Evolutionary conservation across 2,329 filamentous ascomycete species (phyloP).

Genomic region (Cordyceps cateniannulata): DNA sequence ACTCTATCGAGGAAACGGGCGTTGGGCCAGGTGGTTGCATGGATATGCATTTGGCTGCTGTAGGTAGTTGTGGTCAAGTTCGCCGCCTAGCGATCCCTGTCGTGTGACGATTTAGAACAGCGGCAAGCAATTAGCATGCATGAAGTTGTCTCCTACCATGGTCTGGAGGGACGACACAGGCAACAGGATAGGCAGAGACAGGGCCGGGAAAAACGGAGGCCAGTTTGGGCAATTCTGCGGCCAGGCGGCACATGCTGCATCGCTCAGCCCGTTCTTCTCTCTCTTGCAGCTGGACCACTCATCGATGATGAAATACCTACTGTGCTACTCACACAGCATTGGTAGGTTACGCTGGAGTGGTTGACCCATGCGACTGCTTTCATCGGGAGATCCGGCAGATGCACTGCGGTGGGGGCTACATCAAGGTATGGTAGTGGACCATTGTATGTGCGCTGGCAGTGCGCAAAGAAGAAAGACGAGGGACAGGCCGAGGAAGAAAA

Average conservation of each 20-base stretch:
- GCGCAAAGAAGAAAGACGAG: no score
- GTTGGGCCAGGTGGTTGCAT: background rate
- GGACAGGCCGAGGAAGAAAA: no score
- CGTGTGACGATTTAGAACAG: background rate
- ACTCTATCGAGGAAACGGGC: background rate
- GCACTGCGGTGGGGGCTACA: background rate
- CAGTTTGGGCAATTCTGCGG: background rate
- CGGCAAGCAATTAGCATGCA: no score
- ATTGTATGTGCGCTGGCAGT: background rate
- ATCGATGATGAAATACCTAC: background rate
- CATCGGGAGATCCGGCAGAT: constrained; percentile 10
- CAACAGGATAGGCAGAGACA: no score
- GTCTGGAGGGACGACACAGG: background rate
- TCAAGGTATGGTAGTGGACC: background rate
- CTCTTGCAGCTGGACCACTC: background rate
- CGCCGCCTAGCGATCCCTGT: background rate
- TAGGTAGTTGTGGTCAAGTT: background rate
- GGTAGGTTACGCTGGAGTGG: no score
- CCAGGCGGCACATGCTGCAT: background rate
- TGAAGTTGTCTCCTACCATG: background rate
- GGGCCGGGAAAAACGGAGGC: background rate
- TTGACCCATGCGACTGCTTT: background rate
- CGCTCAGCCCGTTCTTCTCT: background rate
- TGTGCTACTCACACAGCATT: no score
- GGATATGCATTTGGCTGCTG: background rate